A percentile compares a stretch with the other conserved stretches of the same genome.
These are phyloP conservation scores for Gonapodya prolifera DNA, from an alignment of 192 early-diverging fungal species.

Conservation along the genomic window DNA sequence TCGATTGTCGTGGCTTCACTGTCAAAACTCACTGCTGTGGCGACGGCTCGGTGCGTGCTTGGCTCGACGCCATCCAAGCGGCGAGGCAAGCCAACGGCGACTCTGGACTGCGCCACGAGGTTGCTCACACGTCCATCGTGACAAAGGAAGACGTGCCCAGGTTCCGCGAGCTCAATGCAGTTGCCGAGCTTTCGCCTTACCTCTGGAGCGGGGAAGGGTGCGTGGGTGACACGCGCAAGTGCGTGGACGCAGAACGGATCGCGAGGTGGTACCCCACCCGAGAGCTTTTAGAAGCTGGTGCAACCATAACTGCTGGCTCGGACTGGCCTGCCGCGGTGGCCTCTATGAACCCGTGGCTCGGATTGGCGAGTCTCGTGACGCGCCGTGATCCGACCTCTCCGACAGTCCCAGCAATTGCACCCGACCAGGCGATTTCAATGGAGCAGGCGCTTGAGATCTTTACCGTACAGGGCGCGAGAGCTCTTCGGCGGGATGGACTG, in stretches of 20 bases:
- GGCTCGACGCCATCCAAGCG: background rate
- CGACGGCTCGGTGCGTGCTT: background rate
- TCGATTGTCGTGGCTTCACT: constrained; percentile 1
- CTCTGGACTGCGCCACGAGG: background rate
- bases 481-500: too few relatives aligned
- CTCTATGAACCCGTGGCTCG: background rate
- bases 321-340: background rate
- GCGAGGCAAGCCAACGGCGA: background rate
- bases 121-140: background rate
- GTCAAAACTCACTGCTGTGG: background rate
- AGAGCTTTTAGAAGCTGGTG: background rate
- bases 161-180: background rate
- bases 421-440: background rate
- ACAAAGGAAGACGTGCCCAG: background rate
- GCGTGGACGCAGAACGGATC: background rate
- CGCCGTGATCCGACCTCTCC: background rate
- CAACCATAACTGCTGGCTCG: background rate
- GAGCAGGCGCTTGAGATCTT: background rate
- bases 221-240: background rate
- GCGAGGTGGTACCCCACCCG: background rate
- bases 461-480: background rate
- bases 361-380: background rate
- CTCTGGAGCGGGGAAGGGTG: background rate
- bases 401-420: background rate
- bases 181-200: background rate